Evolutionary conservation across 257 asterid genomes (phyloP).

Genomic region (Ilex aquifolium): DNA sequence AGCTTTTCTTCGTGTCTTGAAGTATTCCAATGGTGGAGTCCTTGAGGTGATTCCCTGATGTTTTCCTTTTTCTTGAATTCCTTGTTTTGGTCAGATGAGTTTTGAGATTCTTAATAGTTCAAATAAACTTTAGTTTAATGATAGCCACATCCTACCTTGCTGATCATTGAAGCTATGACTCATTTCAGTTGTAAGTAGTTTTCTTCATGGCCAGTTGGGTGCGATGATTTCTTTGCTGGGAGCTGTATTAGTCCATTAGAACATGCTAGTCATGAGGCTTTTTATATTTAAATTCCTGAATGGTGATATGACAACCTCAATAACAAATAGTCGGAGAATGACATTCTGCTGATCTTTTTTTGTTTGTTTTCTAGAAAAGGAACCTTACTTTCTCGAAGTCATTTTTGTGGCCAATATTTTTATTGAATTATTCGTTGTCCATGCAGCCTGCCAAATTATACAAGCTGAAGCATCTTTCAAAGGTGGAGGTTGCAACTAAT

Average conservation of each 20-base stretch:
- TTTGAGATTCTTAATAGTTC: neutral
- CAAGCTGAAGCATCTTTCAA: constrained; percentile 95
- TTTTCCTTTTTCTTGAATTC: neutral
- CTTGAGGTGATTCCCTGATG: constrained; percentile 57
- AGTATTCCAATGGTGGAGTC: constrained; percentile 84
- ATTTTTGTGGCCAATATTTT: constrained; percentile 13
- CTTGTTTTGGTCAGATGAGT: neutral
- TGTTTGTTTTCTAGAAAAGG: neutral
- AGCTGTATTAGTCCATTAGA: neutral
- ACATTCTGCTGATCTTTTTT: neutral
- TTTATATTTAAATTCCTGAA: neutral
- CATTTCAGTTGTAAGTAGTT: neutral
- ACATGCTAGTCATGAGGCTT: neutral
- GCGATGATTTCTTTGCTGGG: too few relatives aligned
- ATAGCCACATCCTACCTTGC: neutral
- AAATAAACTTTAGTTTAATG: neutral
- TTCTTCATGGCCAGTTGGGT: neutral
- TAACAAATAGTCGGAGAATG: too few relatives aligned
- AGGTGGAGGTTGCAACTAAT: constrained; percentile 81
- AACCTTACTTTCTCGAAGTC: constrained; percentile 9
- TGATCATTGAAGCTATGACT: neutral
- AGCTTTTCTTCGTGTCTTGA: constrained; percentile 95
- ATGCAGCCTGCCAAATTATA: constrained; percentile 79
- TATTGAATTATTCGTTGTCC: constrained; percentile 9
- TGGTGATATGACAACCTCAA: too few relatives aligned